Percentiles rank a stretch among this genome's conserved stretches.
Evolutionary conservation across 2,329 filamentous ascomycete genomes (phyloP).

Genomic region (Beauveria scarabaeidicola): DNA sequence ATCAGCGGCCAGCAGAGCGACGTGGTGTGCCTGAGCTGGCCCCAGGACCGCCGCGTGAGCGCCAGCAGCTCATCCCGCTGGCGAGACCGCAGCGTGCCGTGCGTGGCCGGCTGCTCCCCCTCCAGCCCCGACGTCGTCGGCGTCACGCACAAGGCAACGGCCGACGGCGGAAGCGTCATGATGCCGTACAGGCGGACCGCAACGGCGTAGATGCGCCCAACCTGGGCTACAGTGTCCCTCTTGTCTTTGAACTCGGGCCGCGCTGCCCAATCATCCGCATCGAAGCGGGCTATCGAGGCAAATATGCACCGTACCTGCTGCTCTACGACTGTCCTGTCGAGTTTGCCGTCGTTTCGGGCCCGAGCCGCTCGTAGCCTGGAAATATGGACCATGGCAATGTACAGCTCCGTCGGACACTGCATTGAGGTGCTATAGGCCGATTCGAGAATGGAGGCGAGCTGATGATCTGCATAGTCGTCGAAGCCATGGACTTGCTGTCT

Average conservation of each 20-base stretch:
- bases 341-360: neutral
- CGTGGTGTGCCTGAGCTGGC: neutral
- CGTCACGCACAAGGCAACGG: neutral
- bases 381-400: neutral
- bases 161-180: neutral
- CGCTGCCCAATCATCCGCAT: neutral
- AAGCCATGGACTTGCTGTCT: neutral
- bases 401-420: neutral
- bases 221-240: neutral
- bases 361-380: neutral
- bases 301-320: neutral
- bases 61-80: neutral
- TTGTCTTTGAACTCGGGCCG: neutral
- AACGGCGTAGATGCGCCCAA: neutral
- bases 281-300: neutral
- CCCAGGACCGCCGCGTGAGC: neutral
- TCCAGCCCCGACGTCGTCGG: neutral
- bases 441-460: neutral
- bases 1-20: constrained; percentile 4
- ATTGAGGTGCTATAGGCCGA: neutral
- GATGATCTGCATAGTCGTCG: neutral
- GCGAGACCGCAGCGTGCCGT: neutral
- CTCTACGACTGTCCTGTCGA: neutral
- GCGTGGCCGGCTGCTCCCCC: neutral
- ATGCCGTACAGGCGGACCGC: neutral